phyloP scores from a whole-genome alignment of 2,329 filamentous ascomycete species.

The Neofusicoccum ribis region DNA sequence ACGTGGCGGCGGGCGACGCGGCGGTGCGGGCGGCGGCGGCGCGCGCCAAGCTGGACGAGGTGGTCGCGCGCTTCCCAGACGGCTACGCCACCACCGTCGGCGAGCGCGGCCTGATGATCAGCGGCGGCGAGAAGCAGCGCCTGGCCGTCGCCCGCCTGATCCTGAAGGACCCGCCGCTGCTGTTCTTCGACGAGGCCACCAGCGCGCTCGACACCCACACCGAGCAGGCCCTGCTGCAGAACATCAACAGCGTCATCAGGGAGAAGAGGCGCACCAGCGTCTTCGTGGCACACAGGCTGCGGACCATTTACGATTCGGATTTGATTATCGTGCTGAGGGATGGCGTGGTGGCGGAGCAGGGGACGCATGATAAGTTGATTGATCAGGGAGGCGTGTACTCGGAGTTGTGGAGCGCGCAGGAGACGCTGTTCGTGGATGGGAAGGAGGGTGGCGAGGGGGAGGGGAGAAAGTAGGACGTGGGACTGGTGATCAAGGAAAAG shows the following conservation, averaged over 20 bases:
- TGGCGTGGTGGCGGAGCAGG: conserved; percentile 82
- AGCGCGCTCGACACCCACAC: conserved; percentile 91
- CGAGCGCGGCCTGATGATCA: conserved; percentile 95
- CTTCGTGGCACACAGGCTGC: conserved; percentile 87
- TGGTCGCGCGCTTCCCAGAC: conserved; percentile 76
- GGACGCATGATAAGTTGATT: conserved; percentile 82
- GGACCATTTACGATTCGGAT: conserved; percentile 91
- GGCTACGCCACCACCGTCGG: conserved; percentile 90
- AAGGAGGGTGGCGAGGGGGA: background rate
- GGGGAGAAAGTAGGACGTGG: background rate
- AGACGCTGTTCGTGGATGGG: conserved; percentile 33
- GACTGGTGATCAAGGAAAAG: background rate
- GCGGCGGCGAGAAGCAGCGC: conserved; percentile 89
- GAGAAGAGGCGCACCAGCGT: conserved; percentile 90
- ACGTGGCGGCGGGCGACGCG: conserved; percentile 72
- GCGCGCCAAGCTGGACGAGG: conserved; percentile 75
- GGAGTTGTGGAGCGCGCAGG: conserved; percentile 73
- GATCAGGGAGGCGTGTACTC: conserved; percentile 79
- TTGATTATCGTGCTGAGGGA: conserved; percentile 87
- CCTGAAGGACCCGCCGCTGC: conserved; percentile 82
- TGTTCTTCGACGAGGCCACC: conserved; percentile 96
- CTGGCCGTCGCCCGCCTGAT: conserved; percentile 80
- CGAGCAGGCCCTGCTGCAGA: conserved; percentile 83
- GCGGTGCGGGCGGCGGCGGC: conserved; percentile 75
- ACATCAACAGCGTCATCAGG: conserved; percentile 88